Base-by-base conservation (phyloP, 2,329 filamentous ascomycete genomes). In the Diaporthe ampelina region DNA sequence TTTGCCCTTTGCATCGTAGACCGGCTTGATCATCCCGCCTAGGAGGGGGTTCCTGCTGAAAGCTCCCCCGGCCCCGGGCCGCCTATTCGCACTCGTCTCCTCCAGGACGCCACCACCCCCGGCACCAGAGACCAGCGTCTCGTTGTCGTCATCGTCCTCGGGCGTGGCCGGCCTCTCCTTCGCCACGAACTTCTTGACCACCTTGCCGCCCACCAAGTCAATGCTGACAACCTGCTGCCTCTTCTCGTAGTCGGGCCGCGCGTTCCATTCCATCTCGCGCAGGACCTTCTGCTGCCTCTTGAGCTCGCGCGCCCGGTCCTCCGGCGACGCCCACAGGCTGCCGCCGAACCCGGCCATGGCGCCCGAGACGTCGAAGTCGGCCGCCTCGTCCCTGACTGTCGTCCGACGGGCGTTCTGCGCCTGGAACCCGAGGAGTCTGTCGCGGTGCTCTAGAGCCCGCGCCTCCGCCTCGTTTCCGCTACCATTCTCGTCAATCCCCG, bases 201-300 rank as follows among this genome's bases (percentile, higher is more conserved):
- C 91, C 78, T 93, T 95, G 24, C 93, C 92, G 0, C 92, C 93
- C 11, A 92, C 91, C 0, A 98, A 85, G 81, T 98, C 95, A 75
- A 98, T 94, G 80, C 94, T 96, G 77, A 97, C 90, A 1, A 98
- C 93, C 75, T 97, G 92, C 78, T 90, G 91, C 74, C 94, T 89
- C 88, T 96, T 97, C 85, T 98, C 95, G 83, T 95, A 98, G 76
- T 97, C 95, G 0, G 95, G 95, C 69, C 90, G 87, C 5, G 93
- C 92, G 78, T 93, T 94, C 92, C 95, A 97, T 79, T 97, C 94
- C 87, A 97, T 92, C 83, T 97, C 94, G 7, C 94, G 87, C 78
- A 97, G 84, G 4, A 95, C 86, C 81, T 94, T 94, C 83, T 97
- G 95, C 83, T 98, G 95, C 74, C 92, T 90, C 83, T 96, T 97